A percentile compares a stretch with the other conserved stretches of the same genome.
Evolutionary conservation across 495 filamentous ascomycete genomes (phyloP).

Genomic region (Trichocladium uniseriatum): DNA sequence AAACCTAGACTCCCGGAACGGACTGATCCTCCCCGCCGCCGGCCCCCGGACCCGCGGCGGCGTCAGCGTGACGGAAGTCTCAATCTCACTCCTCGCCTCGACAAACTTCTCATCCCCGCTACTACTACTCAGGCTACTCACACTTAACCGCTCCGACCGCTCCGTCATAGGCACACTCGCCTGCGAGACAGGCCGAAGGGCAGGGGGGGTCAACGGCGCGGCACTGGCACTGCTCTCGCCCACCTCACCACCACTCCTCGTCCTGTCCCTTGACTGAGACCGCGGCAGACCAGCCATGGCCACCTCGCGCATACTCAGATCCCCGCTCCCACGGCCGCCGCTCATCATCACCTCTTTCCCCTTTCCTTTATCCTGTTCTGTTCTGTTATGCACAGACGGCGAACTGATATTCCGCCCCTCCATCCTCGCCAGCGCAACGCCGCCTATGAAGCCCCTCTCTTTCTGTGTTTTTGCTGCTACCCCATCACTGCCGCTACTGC

Average conservation of each 20-base stretch:
- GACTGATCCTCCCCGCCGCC: slow-evolving; percentile 28
- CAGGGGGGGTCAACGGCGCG: not conserved
- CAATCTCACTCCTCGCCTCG: slow-evolving; percentile 12
- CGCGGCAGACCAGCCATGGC: slow-evolving; percentile 37
- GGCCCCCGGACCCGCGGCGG: not conserved
- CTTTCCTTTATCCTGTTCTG: slow-evolving; percentile 20
- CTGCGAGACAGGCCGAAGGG: slow-evolving; percentile 3
- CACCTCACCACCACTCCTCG: not conserved
- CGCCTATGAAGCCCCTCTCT: slow-evolving; percentile 40
- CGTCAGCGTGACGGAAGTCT: slow-evolving; percentile 9
- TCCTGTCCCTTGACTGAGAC: too few relatives aligned
- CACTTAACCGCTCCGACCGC: not conserved
- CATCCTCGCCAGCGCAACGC: slow-evolving; percentile 33
- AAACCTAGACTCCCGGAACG: slow-evolving; percentile 34
- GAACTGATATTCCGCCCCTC: slow-evolving; percentile 27
- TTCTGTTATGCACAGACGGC: slow-evolving; percentile 13
- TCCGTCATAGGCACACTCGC: not conserved
- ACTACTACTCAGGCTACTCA: slow-evolving; percentile 12
- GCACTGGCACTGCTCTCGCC: slow-evolving; percentile 10
- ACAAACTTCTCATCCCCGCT: slow-evolving; percentile 18
- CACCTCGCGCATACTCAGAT: slow-evolving; percentile 39
- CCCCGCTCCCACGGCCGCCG: not conserved
- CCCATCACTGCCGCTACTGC: too few relatives aligned
- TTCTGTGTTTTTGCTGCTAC: not conserved
- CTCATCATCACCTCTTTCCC: slow-evolving; percentile 27